phyloP scores from a whole-genome alignment of 768 basidiomycete genomes.

The Austroboletus festivus region DNA sequence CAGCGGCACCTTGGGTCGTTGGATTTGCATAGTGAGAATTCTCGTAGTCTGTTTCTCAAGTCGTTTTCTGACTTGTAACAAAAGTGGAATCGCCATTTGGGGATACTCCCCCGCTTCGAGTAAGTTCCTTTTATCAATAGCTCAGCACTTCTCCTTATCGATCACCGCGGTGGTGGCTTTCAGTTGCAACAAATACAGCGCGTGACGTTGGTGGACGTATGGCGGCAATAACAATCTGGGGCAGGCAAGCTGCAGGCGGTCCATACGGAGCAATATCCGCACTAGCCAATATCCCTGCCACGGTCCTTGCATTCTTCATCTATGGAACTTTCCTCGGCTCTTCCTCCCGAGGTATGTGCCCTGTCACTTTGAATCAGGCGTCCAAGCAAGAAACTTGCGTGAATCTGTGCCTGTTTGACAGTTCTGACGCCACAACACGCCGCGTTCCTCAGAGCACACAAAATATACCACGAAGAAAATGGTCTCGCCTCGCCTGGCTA shows the following conservation, averaged over 20 bases:
- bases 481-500: slow-evolving; percentile 20
- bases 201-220: slow-evolving; percentile 67
- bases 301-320: slow-evolving; percentile 47
- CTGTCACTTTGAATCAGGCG: neutral
- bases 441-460: slow-evolving; percentile 20
- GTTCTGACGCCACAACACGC: slow-evolving; percentile 24
- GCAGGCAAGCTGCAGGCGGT: slow-evolving; percentile 47
- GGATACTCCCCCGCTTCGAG: slow-evolving; percentile 52
- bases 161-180: neutral
- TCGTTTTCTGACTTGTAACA: neutral
- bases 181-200: slow-evolving; percentile 63
- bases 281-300: slow-evolving; percentile 65
- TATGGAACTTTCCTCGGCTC: slow-evolving; percentile 60
- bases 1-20: slow-evolving; percentile 49
- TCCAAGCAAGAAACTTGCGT: slow-evolving; percentile 10
- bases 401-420: slow-evolving; percentile 4
- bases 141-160: neutral
- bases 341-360: slow-evolving; percentile 51
- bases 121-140: slow-evolving; percentile 17
- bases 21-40: slow-evolving; percentile 55
- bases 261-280: slow-evolving; percentile 61
- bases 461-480: slow-evolving; percentile 25
- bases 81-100: slow-evolving; percentile 59
- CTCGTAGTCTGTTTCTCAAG: neutral
- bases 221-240: slow-evolving; percentile 62